Evolutionary conservation across 2,329 filamentous ascomycete genomes (phyloP), one percentile per base, ranked within the genome.

Genomic region (Pseudogymnoascus sp.): DNA sequence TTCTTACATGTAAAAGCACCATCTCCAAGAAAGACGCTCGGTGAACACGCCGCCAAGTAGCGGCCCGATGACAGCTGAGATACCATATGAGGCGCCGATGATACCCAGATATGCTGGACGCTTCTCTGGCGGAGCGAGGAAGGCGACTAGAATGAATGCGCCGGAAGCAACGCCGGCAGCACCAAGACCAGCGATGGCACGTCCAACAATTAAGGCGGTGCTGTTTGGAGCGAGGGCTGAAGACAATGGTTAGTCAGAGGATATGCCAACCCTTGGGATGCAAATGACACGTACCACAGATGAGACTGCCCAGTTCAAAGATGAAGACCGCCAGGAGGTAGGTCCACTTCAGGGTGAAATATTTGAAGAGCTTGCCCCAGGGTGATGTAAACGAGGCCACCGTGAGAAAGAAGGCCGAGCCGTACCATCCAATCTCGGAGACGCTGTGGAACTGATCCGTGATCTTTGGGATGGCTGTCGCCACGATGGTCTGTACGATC

Each of bases 401-500:
- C 4, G 77, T 77, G 70, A 80, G 74, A 66, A 73, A 66, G 62
- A 70, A 74, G 1, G 70, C 67, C 15, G 70, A 69, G 33, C 70
- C 69, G 67, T 74, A 74, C 72, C 73, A 74, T 11, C 71, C 71
- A 15, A 74, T 68, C 64, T 63, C 47, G 5, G 62, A 35, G 5
- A 65, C 31, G 11, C 61, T 47, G 31, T 63, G 28, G 47, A 65
- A 65, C 10, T 65, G 19, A 50, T 65, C 76, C 2, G 80, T 82
- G 70, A 83, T 82, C 65, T 78, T 78, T 28, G 81, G 81, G 42
- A 83, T 82, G 6, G 80, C 81, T 0, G 80, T 82, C 2, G 79
- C 78, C 15, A 82, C 77, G 63, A 82, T 82, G 33, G 80, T 82
- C 77, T 79, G 60, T 4, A 21, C 4, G 3, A n/a, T 47, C 15